Evolutionary conservation across 352 stramenopile species (phyloP).

Genomic region (Phytophthora nicotianae): DNA sequence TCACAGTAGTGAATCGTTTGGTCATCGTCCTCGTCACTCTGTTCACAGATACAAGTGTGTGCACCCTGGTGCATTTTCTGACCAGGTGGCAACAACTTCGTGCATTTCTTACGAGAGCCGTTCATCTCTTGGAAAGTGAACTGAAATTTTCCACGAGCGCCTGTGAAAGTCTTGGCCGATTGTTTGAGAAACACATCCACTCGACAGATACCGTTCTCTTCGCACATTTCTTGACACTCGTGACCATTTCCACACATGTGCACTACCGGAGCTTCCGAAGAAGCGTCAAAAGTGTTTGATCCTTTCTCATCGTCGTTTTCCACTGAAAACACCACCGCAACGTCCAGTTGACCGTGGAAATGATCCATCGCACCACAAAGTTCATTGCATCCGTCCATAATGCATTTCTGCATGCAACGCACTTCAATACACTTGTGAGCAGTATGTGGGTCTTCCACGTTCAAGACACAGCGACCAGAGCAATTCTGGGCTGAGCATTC

Average conservation of each 20-base stretch:
- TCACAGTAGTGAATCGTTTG: conserved; percentile 69
- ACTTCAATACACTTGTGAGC: conserved; percentile 69
- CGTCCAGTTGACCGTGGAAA: conserved; percentile 67
- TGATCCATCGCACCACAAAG: conserved; percentile 56
- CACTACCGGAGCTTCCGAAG: conserved; percentile 42
- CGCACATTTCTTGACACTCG: conserved; percentile 58
- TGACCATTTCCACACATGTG: conserved; percentile 72
- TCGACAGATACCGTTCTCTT: conserved; percentile 65
- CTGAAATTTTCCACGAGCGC: conserved; percentile 60
- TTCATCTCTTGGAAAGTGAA: conserved; percentile 88
- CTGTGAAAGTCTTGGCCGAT: conserved; percentile 68
- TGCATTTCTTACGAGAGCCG: conserved; percentile 69
- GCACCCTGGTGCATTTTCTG: conserved; percentile 49
- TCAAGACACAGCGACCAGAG: conserved; percentile 49
- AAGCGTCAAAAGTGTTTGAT: conserved; percentile 43
- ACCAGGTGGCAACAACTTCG: conserved; percentile 36
- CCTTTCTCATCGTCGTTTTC: conserved; percentile 58
- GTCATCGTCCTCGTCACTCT: conserved; percentile 16
- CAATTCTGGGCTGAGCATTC: conserved; percentile 55
- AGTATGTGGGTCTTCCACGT: conserved; percentile 52
- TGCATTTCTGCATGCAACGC: conserved; percentile 60
- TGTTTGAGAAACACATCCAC: conserved; percentile 76
- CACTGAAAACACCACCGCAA: conserved; percentile 49
- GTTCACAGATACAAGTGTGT: conserved; percentile 52
- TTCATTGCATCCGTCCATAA: conserved; percentile 66